Percentiles rank a stretch among this genome's conserved stretches.
Conservation (phyloP, 2,329 filamentous ascomycete species). For the Sphaceloma murrayae region DNA sequence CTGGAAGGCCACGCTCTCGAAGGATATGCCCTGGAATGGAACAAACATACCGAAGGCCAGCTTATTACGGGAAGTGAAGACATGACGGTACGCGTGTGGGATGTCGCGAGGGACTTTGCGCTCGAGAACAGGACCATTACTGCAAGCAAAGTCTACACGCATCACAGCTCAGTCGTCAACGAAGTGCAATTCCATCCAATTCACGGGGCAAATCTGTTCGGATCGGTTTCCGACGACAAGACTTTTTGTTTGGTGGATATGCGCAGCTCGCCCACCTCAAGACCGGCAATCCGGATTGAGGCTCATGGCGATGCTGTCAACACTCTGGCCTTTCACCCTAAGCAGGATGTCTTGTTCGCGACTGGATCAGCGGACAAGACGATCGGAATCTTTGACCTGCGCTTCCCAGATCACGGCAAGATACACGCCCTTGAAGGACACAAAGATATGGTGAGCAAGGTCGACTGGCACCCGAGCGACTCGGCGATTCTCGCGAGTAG, state of each 20-base stretch:
- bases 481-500: conserved; percentile 80
- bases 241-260: conserved; percentile 87
- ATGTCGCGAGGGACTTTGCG: conserved; percentile 61
- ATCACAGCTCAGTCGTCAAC: conserved; percentile 87
- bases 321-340: conserved; percentile 87
- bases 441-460: conserved; percentile 76
- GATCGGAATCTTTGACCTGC: conserved; percentile 88
- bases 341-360: conserved; percentile 78
- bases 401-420: conserved; percentile 59
- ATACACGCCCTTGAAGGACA: conserved; percentile 86
- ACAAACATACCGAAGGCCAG: conserved; percentile 67
- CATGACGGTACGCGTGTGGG: conserved; percentile 85
- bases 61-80: conserved; percentile 89
- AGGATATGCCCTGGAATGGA: conserved; percentile 91
- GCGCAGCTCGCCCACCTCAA: conserved; percentile 51
- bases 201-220: conserved; percentile 67
- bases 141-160: conserved; percentile 66
- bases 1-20: conserved; percentile 77
- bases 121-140: conserved; percentile 60
- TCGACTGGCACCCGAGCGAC: conserved; percentile 92
- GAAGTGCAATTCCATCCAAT: conserved; percentile 93
- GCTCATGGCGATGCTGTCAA: conserved; percentile 93
- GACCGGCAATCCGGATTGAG: conserved; percentile 48
- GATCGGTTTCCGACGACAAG: conserved; percentile 88
- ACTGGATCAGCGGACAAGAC: conserved; percentile 94